These are phyloP conservation scores for Tricholoma matsutake DNA, from an alignment of 768 basidiomycete species.

Conservation along the genomic window DNA sequence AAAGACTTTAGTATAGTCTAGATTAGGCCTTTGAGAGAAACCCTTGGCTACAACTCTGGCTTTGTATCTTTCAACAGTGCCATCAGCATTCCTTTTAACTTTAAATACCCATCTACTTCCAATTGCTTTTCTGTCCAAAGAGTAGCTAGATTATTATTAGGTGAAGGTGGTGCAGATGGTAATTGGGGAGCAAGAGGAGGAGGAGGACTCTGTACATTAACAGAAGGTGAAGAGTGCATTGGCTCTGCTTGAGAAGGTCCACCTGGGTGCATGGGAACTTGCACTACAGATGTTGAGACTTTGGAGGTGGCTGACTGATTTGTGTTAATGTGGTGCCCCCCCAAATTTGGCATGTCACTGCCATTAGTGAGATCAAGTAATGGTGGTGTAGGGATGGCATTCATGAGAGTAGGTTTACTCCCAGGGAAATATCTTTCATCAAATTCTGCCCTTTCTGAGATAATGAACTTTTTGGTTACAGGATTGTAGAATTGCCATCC, in stretches of 20 bases:
- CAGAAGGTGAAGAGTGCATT: too few relatives aligned
- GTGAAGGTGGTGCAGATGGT: too few relatives aligned
- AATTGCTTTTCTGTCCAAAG: too few relatives aligned
- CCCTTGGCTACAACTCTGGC: too few relatives aligned
- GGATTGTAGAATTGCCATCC: constrained; percentile 29
- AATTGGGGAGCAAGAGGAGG: too few relatives aligned
- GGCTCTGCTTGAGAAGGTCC: neutral
- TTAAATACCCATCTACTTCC: too few relatives aligned
- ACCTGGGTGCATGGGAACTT: neutral
- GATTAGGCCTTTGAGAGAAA: too few relatives aligned
- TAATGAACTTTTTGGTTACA: constrained; percentile 12
- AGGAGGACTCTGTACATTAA: too few relatives aligned
- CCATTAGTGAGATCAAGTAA: neutral
- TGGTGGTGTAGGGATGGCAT: neutral
- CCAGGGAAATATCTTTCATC: constrained; percentile 29
- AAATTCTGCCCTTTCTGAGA: constrained; percentile 24
- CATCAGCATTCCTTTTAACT: too few relatives aligned
- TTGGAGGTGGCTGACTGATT: neutral
- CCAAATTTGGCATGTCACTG: neutral
- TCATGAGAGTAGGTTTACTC: neutral
- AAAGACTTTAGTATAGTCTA: neutral
- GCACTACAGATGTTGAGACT: neutral
- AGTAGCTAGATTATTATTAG: too few relatives aligned
- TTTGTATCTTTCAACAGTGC: too few relatives aligned
- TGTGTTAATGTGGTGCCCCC: neutral